Evolutionary conservation across 176 grass and related monocot genomes (phyloP), one percentile per base, ranked within the genome.

Genomic region (Dactylis glomerata): DNA sequence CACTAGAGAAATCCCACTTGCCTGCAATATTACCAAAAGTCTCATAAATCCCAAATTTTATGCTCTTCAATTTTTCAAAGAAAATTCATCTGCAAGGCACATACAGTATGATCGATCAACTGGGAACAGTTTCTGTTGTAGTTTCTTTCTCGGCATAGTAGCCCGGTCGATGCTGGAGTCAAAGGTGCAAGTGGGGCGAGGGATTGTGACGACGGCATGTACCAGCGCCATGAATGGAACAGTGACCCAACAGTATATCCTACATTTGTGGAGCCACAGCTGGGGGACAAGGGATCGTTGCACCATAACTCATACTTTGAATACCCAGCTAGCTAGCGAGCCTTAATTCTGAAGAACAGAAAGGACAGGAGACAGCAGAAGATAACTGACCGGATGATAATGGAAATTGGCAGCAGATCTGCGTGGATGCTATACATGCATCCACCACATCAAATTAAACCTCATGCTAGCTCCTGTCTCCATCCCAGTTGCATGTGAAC

Each of bases 361-460:
- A 80, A 68, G 67, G 75, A 80, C 58, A 54, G 37, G 8, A 41
- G 73, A 77, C 56, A 73, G 33, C 24, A 79, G 34, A 75, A 84
- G 89, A 80, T 76, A 67, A 61, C 81, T 80, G 75, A 87, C 81
- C 68, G 52, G 85, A 66, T 28, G 64, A 61, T 44, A 81, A 72
- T 40, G 46, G 44, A 17, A 64, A 76, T 71, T 23, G 20, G 41
- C 41, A 42, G 41, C 80, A 87, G 89, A 90, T 90, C 88, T 87
- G 84, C 42, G 28, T 56, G 27, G 62, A 23, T 23, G 59, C 27
- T 63, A 32, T 73, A 41, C 6, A 5, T 63, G 57, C 59, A 69
- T 72, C 40, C 19, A 47, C 1, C n/a, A 16, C 34, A 78, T 78
- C 56, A 50, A 31, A 73, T 47, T 72, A 72, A 72, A 44, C 23